These are phyloP conservation scores for Colletotrichum lindemuthianum DNA, from an alignment of 2,329 filamentous ascomycete genomes.

Conservation along the genomic window DNA sequence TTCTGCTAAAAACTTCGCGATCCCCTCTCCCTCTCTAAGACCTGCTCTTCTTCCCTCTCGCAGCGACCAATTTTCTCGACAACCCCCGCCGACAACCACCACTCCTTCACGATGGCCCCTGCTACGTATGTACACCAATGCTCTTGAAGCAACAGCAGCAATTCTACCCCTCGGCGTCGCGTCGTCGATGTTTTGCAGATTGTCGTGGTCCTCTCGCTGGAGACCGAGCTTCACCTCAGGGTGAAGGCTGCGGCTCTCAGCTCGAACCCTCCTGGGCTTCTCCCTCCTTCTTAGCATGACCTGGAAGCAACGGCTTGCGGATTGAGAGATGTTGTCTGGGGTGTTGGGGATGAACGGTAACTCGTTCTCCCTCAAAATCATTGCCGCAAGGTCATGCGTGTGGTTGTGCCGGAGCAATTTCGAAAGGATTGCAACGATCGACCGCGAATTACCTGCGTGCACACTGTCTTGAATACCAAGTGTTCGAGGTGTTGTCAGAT, in stretches of 20 bases:
- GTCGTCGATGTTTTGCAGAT: constrained; percentile 69
- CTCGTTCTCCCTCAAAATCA: constrained; percentile 80
- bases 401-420: constrained; percentile 32
- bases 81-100: constrained; percentile 48
- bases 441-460: constrained; percentile 54
- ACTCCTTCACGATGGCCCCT: constrained; percentile 52
- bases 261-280: constrained; percentile 78
- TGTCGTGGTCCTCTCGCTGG: constrained; percentile 89
- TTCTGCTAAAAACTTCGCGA: constrained; percentile 29
- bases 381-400: constrained; percentile 64
- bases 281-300: constrained; percentile 64
- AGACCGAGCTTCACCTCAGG: constrained; percentile 50
- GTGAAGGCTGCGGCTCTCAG: constrained; percentile 66
- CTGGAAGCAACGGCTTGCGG: constrained; percentile 56
- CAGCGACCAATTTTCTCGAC: constrained; percentile 35
- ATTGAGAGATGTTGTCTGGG: constrained; percentile 71
- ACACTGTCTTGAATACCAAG: constrained; percentile 58
- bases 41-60: constrained; percentile 4
- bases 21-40: background rate
- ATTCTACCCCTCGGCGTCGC: constrained; percentile 46
- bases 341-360: constrained; percentile 81
- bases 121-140: constrained; percentile 61
- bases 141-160: constrained; percentile 24
- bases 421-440: constrained; percentile 41
- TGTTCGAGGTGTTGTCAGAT: constrained; percentile 79